Evolutionary conservation across 208 protist species (phyloP).

Genomic region (Zelonia costaricensis): DNA sequence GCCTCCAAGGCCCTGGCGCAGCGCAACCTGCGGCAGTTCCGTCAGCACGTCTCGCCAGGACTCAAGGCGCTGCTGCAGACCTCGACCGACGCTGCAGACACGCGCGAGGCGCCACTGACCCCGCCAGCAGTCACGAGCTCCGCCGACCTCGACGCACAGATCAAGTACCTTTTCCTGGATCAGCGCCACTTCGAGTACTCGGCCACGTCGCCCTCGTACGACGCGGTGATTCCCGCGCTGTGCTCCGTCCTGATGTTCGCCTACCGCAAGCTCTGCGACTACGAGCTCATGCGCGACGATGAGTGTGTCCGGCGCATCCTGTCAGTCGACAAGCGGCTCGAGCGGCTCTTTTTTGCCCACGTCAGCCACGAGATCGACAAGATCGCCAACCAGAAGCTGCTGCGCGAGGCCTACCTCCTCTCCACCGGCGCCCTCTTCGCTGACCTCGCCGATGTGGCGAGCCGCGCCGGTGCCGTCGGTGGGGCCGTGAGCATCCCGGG

Average conservation of each 20-base stretch:
- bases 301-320: constrained; percentile 50
- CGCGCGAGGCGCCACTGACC: not conserved
- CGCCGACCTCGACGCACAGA: constrained; percentile 23
- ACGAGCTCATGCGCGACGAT: constrained; percentile 44
- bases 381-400: constrained; percentile 42
- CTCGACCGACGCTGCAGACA: not conserved
- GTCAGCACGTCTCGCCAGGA: constrained; percentile 38
- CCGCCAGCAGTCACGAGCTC: constrained; percentile 3
- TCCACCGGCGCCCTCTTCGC: constrained; percentile 56
- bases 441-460: constrained; percentile 13
- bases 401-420: constrained; percentile 58
- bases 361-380: constrained; percentile 57
- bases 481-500: constrained; percentile 6
- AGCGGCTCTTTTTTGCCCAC: constrained; percentile 46
- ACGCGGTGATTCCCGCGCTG: constrained; percentile 56
- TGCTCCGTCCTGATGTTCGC: constrained; percentile 54
- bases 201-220: constrained; percentile 42
- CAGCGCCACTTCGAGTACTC: constrained; percentile 37
- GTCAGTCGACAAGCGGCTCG: constrained; percentile 68
- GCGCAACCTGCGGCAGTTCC: constrained; percentile 52
- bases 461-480: constrained; percentile 2
- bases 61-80: constrained; percentile 19
- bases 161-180: constrained; percentile 66
- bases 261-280: constrained; percentile 74
- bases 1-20: constrained; percentile 52